Base-by-base conservation (phyloP, 2,329 filamentous ascomycete genomes). In the Sclerotinia nivalis region DNA sequence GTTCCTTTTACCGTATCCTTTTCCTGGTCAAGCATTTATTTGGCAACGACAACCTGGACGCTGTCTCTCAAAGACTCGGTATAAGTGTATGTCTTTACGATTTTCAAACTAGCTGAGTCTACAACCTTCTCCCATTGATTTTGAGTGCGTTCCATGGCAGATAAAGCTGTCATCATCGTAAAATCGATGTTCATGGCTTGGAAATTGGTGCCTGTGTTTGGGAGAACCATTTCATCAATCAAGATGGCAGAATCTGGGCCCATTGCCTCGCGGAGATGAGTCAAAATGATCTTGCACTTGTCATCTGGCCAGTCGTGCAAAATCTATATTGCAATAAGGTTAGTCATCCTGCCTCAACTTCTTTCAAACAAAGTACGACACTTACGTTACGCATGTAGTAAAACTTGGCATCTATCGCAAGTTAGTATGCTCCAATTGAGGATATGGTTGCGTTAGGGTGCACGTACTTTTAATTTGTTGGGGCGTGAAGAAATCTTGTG, bases 141-240 rank as follows among this genome's bases (percentile, higher is more conserved):
- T n/a, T 65, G 47, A 65, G 80, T 81, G 1, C 81, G 75, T 72
- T 83, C 81, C 45, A 73, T 75, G 31, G 77, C 74, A 2, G 73
- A 80, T 6, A 81, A 72, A 1, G 71, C 71, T 2, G 77, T 49
- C 77, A 81, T 79, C 79, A 83, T 81, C 2, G 72, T 76, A 10
- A 83, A 37, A 71, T 83, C 82, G 12, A 61, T 31, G 9, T 78
- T 66, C 12, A 74, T 72, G 1, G 79, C 72, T 0, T 78, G 75
- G 54, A 78, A 71, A 74, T 74, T 80, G 40, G 77, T 73, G 0
- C 75, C 79, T 2, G 77, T 77, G 5, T 56, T 73, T 31, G 81
- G 80, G 15, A 84, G 59, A 5, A 83, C 79, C 37, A 81, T 77
- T 20, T 84, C 83, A 69, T 82, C 80, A 64, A 84, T 80, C 25